These are phyloP conservation scores for Phytophthora syringae DNA, from an alignment of 352 stramenopile species.

Conservation along the genomic window DNA sequence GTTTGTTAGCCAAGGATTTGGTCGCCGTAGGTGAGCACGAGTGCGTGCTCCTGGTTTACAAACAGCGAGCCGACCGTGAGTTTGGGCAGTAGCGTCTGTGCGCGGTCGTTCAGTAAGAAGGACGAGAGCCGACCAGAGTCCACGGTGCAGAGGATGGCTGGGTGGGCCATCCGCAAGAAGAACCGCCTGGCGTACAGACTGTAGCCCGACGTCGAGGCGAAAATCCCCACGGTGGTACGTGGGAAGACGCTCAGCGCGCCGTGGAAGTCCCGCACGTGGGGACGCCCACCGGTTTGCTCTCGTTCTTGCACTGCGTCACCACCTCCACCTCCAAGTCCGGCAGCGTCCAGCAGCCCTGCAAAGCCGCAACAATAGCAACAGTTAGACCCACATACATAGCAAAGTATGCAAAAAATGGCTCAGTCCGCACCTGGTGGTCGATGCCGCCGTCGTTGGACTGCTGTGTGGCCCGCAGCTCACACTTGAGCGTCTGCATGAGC, in stretches of 20 bases:
- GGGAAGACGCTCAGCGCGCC: conserved; percentile 63
- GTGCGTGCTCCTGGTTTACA: conserved; percentile 60
- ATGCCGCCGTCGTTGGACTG: conserved; percentile 76
- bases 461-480: conserved; percentile 61
- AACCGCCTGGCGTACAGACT: conserved; percentile 82
- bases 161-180: conserved; percentile 68
- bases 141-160: conserved; percentile 68
- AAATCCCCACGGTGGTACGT: conserved; percentile 58
- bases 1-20: conserved; percentile 52
- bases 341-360: conserved; percentile 66
- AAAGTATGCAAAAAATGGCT: background rate
- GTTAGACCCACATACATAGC: background rate
- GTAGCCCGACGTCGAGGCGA: conserved; percentile 78
- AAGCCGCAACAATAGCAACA: background rate
- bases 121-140: conserved; percentile 50
- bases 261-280: conserved; percentile 75
- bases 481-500: conserved; percentile 62
- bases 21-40: conserved; percentile 79
- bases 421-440: conserved; percentile 55
- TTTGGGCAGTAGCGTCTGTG: conserved; percentile 63
- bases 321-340: conserved; percentile 69
- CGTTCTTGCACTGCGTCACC: conserved; percentile 86
- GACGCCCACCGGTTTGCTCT: conserved; percentile 71
- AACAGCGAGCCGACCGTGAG: conserved; percentile 74
- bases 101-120: conserved; percentile 72